phyloP scores from a whole-genome alignment of 345 rosid genomes.

The Erucastrum elatum region DNA sequence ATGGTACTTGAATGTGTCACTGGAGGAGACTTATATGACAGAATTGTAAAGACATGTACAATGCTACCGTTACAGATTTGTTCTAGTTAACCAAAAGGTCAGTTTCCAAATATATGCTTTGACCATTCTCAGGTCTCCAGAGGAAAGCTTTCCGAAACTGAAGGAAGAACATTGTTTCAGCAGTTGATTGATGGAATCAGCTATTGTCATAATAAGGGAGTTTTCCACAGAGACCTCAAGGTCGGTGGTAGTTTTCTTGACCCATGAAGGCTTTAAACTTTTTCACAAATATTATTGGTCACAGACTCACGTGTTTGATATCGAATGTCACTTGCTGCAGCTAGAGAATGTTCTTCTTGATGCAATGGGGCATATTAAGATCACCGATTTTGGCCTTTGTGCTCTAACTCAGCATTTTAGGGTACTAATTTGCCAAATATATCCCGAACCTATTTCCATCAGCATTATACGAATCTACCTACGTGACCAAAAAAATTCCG shows the following conservation, averaged over 20 bases:
- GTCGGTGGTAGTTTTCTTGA: constrained; percentile 34
- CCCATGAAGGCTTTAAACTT: background rate
- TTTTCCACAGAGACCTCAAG: constrained; percentile 92
- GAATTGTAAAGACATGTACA: constrained; percentile 53
- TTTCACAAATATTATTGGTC: background rate
- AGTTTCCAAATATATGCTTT: background rate
- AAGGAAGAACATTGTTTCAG: constrained; percentile 80
- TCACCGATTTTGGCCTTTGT: constrained; percentile 92
- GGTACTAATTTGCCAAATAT: constrained; percentile 45
- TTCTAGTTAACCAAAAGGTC: background rate
- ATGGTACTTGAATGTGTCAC: constrained; percentile 80
- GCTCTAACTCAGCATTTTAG: constrained; percentile 82
- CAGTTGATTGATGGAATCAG: constrained; percentile 85
- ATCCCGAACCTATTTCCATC: constrained; percentile 10
- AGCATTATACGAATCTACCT: constrained; percentile 22
- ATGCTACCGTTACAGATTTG: background rate
- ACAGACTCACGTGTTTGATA: constrained; percentile 17
- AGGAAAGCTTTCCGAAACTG: constrained; percentile 62
- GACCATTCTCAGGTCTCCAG: constrained; percentile 50
- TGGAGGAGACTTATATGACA: constrained; percentile 84
- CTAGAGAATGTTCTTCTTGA: constrained; percentile 85
- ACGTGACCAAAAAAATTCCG: background rate
- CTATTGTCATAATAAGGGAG: constrained; percentile 81
- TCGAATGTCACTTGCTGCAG: constrained; percentile 33
- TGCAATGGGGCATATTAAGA: constrained; percentile 73